Percentiles rank a stretch among this genome's conserved stretches.
Conservation (phyloP, 208 protist species). For the Crithidia bombi region DNA sequence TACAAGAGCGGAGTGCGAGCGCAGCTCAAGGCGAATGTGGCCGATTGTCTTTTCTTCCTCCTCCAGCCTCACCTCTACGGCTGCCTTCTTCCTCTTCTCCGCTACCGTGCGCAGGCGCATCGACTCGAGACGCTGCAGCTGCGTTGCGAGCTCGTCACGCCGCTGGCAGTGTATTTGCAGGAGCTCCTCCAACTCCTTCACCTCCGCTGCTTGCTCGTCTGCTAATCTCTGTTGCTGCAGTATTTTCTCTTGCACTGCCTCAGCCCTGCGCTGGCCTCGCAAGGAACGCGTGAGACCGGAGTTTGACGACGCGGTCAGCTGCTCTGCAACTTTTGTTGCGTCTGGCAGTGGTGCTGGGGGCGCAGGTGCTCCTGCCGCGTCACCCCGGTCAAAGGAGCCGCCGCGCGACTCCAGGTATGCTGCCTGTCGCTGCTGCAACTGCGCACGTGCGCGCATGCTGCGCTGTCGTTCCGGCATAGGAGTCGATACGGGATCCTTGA, state of each 20-base stretch:
- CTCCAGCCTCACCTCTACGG: constrained; percentile 49
- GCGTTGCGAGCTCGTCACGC: constrained; percentile 59
- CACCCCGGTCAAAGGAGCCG: constrained; percentile 7
- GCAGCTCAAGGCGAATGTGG: constrained; percentile 61
- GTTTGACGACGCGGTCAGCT: not conserved
- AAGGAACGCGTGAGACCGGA: constrained; percentile 11
- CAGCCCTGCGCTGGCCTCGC: constrained; percentile 18
- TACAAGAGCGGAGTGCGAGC: constrained; percentile 22
- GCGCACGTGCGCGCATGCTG: constrained; percentile 11
- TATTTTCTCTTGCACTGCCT: constrained; percentile 26
- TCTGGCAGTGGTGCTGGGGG: not conserved
- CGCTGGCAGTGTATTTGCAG: constrained; percentile 54
- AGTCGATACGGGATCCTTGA: not conserved
- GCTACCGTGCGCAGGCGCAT: constrained; percentile 51
- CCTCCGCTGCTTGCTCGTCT: constrained; percentile 19
- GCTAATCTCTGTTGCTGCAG: constrained; percentile 34
- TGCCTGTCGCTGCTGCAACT: constrained; percentile 16
- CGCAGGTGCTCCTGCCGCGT: not conserved
- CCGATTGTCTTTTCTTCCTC: constrained; percentile 58
- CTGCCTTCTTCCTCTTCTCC: constrained; percentile 51
- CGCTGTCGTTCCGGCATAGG: not conserved
- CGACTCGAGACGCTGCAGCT: constrained; percentile 69
- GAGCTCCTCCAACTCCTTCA: constrained; percentile 58
- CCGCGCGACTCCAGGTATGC: constrained; percentile 1
- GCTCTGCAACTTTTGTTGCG: not conserved